A percentile compares a stretch with the other conserved stretches of the same genome.
Evolutionary conservation across 371 early-diverging fungal species (phyloP).

Genomic region (Mucor sp.): DNA sequence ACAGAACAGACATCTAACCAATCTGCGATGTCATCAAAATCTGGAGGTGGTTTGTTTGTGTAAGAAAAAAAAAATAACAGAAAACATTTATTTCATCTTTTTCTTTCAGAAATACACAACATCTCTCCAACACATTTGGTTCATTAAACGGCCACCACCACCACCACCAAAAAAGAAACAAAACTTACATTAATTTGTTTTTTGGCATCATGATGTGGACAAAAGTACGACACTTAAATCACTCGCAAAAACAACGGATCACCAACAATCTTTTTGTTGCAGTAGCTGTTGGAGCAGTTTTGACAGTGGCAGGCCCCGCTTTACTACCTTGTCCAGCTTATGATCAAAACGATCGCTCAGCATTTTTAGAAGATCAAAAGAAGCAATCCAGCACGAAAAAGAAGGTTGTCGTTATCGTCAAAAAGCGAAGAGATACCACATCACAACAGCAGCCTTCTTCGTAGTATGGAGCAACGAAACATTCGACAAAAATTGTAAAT

Average conservation of each 20-base stretch:
- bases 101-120: neutral
- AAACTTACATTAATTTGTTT: constrained; percentile 9
- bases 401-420: constrained; percentile 36
- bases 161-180: neutral
- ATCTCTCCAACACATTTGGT: neutral
- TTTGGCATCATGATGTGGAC: constrained; percentile 21
- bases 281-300: constrained; percentile 49
- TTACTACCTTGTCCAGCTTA: constrained; percentile 55
- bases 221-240: constrained; percentile 43
- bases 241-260: constrained; percentile 52
- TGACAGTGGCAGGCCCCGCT: constrained; percentile 49
- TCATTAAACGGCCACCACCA: neutral
- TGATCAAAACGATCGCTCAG: constrained; percentile 47
- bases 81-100: neutral
- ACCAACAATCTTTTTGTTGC: constrained; percentile 49
- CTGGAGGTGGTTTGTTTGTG: neutral
- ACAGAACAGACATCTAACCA: neutral
- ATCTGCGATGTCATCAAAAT: neutral
- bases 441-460: neutral
- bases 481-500: neutral
- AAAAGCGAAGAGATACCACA: constrained; percentile 22
- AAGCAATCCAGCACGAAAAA: constrained; percentile 30
- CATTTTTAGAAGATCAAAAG: constrained; percentile 45
- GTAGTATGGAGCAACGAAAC: neutral
- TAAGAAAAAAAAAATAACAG: neutral